Conservation (phyloP, 148 eudicot genomes). For the Pouteria glomerata region DNA sequence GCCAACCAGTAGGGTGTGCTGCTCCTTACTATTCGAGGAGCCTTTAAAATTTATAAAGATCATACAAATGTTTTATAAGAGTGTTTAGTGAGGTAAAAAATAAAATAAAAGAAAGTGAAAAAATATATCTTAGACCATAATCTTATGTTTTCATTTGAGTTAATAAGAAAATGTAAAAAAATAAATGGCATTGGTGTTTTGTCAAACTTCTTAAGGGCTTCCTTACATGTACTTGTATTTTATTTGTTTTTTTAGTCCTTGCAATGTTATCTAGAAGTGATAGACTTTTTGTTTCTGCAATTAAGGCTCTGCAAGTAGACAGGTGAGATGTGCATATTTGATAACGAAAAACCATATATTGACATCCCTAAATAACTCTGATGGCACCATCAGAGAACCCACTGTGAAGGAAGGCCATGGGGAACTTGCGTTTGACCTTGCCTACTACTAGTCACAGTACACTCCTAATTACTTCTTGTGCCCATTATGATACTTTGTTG, state of each 20-base stretch:
- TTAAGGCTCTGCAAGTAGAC: constrained; percentile 51
- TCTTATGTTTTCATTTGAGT: no score
- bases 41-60: no score
- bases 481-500: constrained; percentile 59
- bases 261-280: constrained; percentile 51
- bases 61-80: no score
- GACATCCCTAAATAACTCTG: constrained; percentile 77
- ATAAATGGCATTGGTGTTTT: no score
- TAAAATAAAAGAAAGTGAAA: no score
- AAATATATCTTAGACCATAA: no score
- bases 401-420: constrained; percentile 42
- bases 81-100: no score
- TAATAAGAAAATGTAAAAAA: neutral
- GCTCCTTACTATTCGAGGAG: constrained; percentile 68
- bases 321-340: constrained; percentile 47
- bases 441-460: constrained; percentile 91
- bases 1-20: constrained; percentile 43
- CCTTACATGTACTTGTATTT: neutral
- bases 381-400: constrained; percentile 39
- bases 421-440: constrained; percentile 62
- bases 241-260: no score
- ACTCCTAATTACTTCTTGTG: constrained; percentile 54
- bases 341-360: constrained; percentile 44
- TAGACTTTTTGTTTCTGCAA: constrained; percentile 33
- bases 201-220: no score